These are phyloP conservation scores for Boletus huronensis DNA, from an alignment of 768 basidiomycete genomes.

Conservation along the genomic window DNA sequence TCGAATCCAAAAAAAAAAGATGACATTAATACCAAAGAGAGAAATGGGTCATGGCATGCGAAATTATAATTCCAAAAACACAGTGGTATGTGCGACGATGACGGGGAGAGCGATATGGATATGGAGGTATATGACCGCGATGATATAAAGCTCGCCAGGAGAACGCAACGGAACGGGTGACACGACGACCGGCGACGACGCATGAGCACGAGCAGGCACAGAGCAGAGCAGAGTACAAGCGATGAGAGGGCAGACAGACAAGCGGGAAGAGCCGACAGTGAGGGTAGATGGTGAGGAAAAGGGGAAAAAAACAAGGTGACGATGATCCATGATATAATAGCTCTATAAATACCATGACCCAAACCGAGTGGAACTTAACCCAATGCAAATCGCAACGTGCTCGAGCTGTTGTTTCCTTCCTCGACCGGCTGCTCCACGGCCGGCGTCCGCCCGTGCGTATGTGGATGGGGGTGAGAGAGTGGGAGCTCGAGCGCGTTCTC, in stretches of 20 bases:
- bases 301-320: neutral
- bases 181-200: constrained; percentile 7
- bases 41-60: neutral
- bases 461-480: constrained; percentile 12
- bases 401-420: constrained; percentile 25
- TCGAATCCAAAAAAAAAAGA: neutral
- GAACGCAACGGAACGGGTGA: neutral
- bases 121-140: neutral
- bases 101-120: neutral
- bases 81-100: constrained; percentile 1
- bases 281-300: neutral
- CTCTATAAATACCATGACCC: constrained; percentile 25
- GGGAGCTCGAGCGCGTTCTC: constrained; percentile 11
- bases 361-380: constrained; percentile 14
- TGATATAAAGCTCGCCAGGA: constrained; percentile 14
- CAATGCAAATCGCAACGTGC: constrained; percentile 31
- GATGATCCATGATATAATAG: constrained; percentile 18
- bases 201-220: neutral
- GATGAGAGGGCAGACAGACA: neutral
- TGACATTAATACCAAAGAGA: constrained; percentile 4
- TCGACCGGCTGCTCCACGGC: constrained; percentile 16
- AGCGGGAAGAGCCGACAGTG: neutral
- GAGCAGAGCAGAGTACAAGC: neutral
- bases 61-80: constrained; percentile 11
- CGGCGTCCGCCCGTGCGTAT: neutral